These are phyloP conservation scores for Colletotrichum tropicale DNA, from an alignment of 2,329 filamentous ascomycete genomes.

Conservation along the genomic window DNA sequence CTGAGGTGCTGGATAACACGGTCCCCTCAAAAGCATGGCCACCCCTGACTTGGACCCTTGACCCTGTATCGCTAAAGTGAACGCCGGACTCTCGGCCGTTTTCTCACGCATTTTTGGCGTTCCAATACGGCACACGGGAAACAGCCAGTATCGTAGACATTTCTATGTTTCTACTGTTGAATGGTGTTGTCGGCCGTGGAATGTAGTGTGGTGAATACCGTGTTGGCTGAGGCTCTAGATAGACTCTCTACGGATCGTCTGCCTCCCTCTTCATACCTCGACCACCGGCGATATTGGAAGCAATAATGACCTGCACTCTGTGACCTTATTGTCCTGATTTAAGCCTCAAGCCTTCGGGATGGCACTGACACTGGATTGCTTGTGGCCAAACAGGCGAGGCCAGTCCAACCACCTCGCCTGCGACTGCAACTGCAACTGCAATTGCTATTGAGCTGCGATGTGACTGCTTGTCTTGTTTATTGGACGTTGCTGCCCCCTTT, in stretches of 20 bases:
- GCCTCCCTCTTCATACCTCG: not conserved
- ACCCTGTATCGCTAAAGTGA: not conserved
- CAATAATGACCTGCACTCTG: not conserved
- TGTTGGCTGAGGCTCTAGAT: not conserved
- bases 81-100: not conserved
- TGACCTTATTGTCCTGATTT: not conserved
- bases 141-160: not conserved
- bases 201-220: not conserved
- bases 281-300: not conserved
- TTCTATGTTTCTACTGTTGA: no score
- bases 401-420: not conserved
- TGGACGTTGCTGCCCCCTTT: not conserved
- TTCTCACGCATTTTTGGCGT: not conserved
- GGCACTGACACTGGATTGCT: not conserved
- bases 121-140: not conserved
- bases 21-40: not conserved
- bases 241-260: not conserved
- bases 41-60: constrained; percentile 8
- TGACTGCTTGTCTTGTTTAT: not conserved
- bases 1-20: not conserved
- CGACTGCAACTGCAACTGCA: not conserved
- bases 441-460: not conserved
- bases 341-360: not conserved
- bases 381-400: not conserved
- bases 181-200: not conserved